phyloP scores from a whole-genome alignment of 805 yeast genomes.

The Ogataea degrootiae region DNA sequence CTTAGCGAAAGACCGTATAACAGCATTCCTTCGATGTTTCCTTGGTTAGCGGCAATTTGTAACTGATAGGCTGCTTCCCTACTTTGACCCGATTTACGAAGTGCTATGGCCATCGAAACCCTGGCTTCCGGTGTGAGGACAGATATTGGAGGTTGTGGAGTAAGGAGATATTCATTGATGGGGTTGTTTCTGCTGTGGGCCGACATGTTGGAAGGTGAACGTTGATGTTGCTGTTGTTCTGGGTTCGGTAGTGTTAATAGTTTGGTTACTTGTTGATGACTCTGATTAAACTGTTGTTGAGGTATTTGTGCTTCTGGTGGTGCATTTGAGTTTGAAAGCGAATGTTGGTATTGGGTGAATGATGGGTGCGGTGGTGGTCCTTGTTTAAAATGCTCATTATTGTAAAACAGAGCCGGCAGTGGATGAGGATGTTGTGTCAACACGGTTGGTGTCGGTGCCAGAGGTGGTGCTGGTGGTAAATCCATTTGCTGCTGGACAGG shows the following conservation, averaged over 20 bases:
- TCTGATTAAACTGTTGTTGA: no score
- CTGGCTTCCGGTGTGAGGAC: slow-evolving; percentile 27
- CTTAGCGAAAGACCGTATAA: slow-evolving; percentile 64
- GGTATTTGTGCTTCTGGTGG: no score
- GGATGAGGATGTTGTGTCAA: no score
- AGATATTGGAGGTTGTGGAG: slow-evolving; percentile 5
- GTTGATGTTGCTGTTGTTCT: neutral
- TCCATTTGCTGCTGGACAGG: no score
- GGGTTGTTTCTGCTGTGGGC: neutral
- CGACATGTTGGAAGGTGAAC: neutral
- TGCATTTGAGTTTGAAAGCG: no score
- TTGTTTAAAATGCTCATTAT: no score
- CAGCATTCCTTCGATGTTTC: slow-evolving; percentile 62
- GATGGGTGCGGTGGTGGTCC: no score
- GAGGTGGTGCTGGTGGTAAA: no score
- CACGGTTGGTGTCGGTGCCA: no score
- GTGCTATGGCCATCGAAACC: slow-evolving; percentile 40
- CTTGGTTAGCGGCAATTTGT: slow-evolving; percentile 58
- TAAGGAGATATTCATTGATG: neutral
- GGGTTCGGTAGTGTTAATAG: neutral
- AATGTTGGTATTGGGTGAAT: no score
- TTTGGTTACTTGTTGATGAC: no score
- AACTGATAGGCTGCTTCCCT: slow-evolving; percentile 68
- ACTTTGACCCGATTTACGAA: slow-evolving; percentile 54
- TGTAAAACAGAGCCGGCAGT: no score